Conservation (phyloP, 768 basidiomycete genomes). For the Tephrocybe sp. region DNA sequence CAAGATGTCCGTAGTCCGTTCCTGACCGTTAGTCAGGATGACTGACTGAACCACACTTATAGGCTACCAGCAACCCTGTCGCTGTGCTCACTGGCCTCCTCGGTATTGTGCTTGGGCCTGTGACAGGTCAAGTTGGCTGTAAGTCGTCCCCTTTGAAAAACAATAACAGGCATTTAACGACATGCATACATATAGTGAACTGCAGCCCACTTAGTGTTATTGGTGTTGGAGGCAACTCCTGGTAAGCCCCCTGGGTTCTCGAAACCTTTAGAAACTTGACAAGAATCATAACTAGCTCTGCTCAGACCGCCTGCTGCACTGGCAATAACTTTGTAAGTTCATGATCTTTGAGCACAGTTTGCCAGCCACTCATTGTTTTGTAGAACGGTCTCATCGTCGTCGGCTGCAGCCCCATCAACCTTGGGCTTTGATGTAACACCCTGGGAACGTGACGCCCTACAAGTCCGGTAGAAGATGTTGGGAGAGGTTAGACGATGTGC, state of each 20-base stretch:
- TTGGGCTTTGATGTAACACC: slow-evolving; percentile 1
- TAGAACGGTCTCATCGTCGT: slow-evolving; percentile 10
- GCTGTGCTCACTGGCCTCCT: slow-evolving; percentile 4
- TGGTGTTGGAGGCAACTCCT: slow-evolving; percentile 14
- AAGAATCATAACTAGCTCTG: background rate
- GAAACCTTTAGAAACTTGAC: background rate
- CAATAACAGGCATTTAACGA: no score
- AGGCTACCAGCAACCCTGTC: background rate
- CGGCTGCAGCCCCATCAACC: slow-evolving; percentile 10
- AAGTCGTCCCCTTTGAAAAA: background rate
- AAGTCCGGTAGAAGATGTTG: no score
- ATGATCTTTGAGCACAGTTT: background rate
- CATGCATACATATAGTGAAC: slow-evolving; percentile 1
- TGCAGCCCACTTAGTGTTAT: slow-evolving; percentile 12
- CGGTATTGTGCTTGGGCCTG: slow-evolving; percentile 1
- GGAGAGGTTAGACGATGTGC: background rate
- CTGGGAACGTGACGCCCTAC: no score
- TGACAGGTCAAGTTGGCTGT: slow-evolving; percentile 16
- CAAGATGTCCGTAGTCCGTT: background rate
- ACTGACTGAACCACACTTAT: background rate
- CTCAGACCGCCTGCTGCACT: slow-evolving; percentile 21
- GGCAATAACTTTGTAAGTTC: slow-evolving; percentile 18
- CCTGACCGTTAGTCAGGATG: background rate
- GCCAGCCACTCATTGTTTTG: background rate
- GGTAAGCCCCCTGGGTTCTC: slow-evolving; percentile 10